phyloP scores from a whole-genome alignment of 148 eudicot genomes.

The Nepenthes gracilis region DNA sequence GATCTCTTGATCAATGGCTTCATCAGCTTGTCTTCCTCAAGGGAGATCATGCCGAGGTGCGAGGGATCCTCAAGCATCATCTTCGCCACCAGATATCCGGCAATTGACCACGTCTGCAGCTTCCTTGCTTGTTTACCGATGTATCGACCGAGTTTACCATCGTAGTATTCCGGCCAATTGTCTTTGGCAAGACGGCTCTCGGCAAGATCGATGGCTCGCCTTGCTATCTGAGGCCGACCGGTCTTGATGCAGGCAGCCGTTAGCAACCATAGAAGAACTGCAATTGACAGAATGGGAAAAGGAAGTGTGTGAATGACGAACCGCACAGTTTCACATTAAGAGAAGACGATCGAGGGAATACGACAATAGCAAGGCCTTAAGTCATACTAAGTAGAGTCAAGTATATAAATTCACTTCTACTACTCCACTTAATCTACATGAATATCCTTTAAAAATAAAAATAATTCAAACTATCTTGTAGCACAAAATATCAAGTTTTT shows the following conservation, averaged over 20 bases:
- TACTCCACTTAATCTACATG: no score
- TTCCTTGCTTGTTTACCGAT: slow-evolving; percentile 10
- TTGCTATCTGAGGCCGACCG: slow-evolving; percentile 8
- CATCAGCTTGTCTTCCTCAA: slow-evolving; percentile 13
- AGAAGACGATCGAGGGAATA: no score
- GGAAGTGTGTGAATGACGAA: no score
- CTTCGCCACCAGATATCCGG: slow-evolving; percentile 9
- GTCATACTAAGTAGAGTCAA: no score
- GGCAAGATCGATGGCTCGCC: slow-evolving; percentile 11
- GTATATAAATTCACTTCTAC: no score
- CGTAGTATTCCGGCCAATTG: slow-evolving; percentile 9
- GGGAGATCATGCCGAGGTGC: slow-evolving; percentile 10
- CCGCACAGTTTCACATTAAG: no score
- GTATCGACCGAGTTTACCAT: slow-evolving; percentile 8
- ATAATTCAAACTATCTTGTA: no score
- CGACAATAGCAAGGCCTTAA: no score
- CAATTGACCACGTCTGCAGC: slow-evolving; percentile 12
- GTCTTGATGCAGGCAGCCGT: slow-evolving; percentile 15
- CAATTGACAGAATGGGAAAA: neutral
- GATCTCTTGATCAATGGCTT: slow-evolving; percentile 11
- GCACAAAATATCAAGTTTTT: no score
- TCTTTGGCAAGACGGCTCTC: slow-evolving; percentile 10
- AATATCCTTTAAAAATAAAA: no score
- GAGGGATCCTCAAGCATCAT: slow-evolving; percentile 16
- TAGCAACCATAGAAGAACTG: slow-evolving; percentile 12